Evolutionary conservation across 768 basidiomycete genomes (phyloP).

Genomic region (Leucocoprinus leucothites): DNA sequence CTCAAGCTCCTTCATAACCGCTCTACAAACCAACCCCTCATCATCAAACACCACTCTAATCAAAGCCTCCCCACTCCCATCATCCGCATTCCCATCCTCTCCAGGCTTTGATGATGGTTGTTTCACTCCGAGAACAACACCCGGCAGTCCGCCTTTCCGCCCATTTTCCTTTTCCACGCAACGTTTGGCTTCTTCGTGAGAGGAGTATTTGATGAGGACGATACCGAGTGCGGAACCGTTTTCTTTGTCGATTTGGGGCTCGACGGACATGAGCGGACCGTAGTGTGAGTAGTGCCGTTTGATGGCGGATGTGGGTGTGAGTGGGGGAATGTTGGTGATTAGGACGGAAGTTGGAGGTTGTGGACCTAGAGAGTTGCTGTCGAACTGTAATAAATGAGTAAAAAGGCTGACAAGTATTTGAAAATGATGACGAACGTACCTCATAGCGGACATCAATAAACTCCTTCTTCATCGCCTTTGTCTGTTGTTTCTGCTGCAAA

Average conservation of each 20-base stretch:
- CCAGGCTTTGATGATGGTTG: too few relatives aligned
- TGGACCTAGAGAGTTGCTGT: slow-evolving; percentile 64
- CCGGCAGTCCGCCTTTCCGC: slow-evolving; percentile 43
- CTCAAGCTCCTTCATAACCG: slow-evolving; percentile 66
- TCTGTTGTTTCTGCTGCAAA: slow-evolving; percentile 19
- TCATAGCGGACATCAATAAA: slow-evolving; percentile 52
- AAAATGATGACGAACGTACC: slow-evolving; percentile 31
- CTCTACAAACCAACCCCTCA: slow-evolving; percentile 60
- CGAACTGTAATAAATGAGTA: slow-evolving; percentile 50
- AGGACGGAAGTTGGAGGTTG: slow-evolving; percentile 76
- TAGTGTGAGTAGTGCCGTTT: slow-evolving; percentile 60
- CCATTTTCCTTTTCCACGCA: slow-evolving; percentile 71
- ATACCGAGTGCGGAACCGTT: slow-evolving; percentile 86
- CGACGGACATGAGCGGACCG: slow-evolving; percentile 64
- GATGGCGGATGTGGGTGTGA: slow-evolving; percentile 66
- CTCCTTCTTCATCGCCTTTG: slow-evolving; percentile 24
- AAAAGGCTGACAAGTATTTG: slow-evolving; percentile 18
- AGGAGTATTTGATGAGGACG: slow-evolving; percentile 64
- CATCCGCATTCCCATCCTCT: not conserved
- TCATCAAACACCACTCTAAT: slow-evolving; percentile 80
- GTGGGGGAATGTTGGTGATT: slow-evolving; percentile 64
- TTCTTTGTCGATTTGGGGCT: slow-evolving; percentile 73
- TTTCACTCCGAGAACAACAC: slow-evolving; percentile 22
- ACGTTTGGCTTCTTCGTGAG: slow-evolving; percentile 63
- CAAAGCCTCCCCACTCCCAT: slow-evolving; percentile 39